phyloP scores from a whole-genome alignment of 2,329 filamentous ascomycete genomes.

The Dactylellina parvicollis region DNA sequence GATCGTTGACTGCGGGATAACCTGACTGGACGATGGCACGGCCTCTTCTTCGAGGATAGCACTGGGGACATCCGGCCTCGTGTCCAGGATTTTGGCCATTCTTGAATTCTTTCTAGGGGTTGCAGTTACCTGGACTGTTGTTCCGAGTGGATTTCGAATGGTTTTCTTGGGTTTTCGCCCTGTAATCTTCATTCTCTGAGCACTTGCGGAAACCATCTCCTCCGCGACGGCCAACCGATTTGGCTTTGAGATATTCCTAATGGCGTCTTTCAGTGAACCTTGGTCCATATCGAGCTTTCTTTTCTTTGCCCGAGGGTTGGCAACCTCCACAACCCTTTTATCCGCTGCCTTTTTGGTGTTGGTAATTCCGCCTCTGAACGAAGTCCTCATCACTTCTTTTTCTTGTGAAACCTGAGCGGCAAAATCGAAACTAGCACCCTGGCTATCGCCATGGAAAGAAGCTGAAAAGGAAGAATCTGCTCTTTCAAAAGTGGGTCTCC shows the following conservation, averaged over 20 bases:
- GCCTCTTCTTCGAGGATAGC: conserved; percentile 42
- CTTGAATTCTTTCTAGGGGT: conserved; percentile 57
- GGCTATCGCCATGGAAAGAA: conserved; percentile 30
- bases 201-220: conserved; percentile 73
- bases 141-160: conserved; percentile 60
- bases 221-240: conserved; percentile 76
- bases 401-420: conserved; percentile 47
- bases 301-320: conserved; percentile 29
- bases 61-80: conserved; percentile 17
- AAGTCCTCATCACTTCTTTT: conserved; percentile 45
- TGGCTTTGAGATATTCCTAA: conserved; percentile 77
- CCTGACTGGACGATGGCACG: conserved; percentile 41
- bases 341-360: conserved; percentile 48
- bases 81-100: conserved; percentile 22
- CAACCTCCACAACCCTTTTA: conserved; percentile 43
- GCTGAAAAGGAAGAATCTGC: conserved; percentile 38
- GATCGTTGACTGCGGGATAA: conserved; percentile 52
- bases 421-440: conserved; percentile 27
- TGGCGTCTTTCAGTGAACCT: conserved; percentile 76
- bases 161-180: conserved; percentile 67
- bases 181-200: conserved; percentile 67
- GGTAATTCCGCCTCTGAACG: conserved; percentile 50
- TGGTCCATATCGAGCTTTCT: conserved; percentile 69
- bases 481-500: conserved; percentile 29
- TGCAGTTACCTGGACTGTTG: conserved; percentile 57